A percentile compares a stretch with the other conserved stretches of the same genome.
These are phyloP conservation scores for Geotrichum europaeum DNA, from an alignment of 1,139 yeast species.

Conservation along the genomic window DNA sequence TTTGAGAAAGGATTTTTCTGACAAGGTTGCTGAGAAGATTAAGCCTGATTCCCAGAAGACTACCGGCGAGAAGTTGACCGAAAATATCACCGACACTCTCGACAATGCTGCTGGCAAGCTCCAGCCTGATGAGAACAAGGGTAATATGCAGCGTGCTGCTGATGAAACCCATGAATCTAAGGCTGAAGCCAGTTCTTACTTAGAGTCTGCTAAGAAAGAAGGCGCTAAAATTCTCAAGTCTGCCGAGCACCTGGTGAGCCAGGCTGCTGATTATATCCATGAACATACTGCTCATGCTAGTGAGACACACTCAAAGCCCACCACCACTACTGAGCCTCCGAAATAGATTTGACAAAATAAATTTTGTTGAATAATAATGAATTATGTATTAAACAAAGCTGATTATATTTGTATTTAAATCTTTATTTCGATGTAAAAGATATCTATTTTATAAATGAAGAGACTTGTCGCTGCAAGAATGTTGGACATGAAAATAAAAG, in stretches of 20 bases:
- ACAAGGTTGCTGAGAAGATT: slow-evolving; percentile 58
- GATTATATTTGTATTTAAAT: not conserved
- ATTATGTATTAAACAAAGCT: not conserved
- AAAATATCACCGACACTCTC: slow-evolving; percentile 55
- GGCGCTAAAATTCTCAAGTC: slow-evolving; percentile 6
- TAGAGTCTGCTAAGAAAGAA: slow-evolving; percentile 13
- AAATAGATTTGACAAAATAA: not conserved
- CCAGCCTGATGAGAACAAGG: slow-evolving; percentile 62
- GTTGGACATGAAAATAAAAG: too few species aligned
- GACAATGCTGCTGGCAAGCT: slow-evolving; percentile 58
- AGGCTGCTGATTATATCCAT: slow-evolving; percentile 16
- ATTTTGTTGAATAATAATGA: not conserved
- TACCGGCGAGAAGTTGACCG: slow-evolving; percentile 61
- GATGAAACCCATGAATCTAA: slow-evolving; percentile 38
- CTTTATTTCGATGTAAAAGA: too few species aligned
- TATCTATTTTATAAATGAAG: too few species aligned
- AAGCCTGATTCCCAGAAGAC: slow-evolving; percentile 73
- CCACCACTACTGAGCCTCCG: not conserved
- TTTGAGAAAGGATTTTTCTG: slow-evolving; percentile 70
- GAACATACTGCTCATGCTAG: not conserved
- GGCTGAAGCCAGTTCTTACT: not conserved
- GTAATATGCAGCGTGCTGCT: slow-evolving; percentile 57
- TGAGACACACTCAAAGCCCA: not conserved
- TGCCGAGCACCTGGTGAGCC: slow-evolving; percentile 12
- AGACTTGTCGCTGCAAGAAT: too few species aligned